phyloP scores from a whole-genome alignment of 495 filamentous ascomycete genomes.

The Penicillium bialowiezense region DNA sequence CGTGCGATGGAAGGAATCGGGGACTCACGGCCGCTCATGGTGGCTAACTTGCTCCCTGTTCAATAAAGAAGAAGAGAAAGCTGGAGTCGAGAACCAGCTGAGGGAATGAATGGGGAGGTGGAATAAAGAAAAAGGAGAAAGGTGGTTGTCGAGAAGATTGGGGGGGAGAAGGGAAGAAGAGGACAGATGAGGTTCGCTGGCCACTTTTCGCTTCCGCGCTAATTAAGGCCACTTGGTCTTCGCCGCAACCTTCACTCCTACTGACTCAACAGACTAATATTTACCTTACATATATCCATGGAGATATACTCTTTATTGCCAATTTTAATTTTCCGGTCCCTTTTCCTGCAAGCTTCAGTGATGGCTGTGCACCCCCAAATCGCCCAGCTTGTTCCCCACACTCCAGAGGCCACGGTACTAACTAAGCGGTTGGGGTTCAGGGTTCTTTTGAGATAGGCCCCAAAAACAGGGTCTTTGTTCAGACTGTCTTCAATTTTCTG shows the following conservation, averaged over 20 bases:
- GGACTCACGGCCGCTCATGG: constrained; percentile 49
- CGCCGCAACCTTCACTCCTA: constrained; percentile 12
- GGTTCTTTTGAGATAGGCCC: neutral
- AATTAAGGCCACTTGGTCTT: constrained; percentile 49
- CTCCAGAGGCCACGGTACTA: constrained; percentile 10
- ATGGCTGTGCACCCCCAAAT: neutral
- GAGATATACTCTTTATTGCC: neutral
- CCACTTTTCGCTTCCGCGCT: constrained; percentile 45
- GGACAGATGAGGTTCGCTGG: constrained; percentile 40
- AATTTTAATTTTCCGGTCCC: neutral
- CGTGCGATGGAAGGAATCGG: constrained; percentile 20
- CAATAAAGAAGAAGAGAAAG: constrained; percentile 26
- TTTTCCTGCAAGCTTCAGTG: neutral
- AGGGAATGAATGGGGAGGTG: constrained; percentile 43
- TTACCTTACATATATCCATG: neutral
- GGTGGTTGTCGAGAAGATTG: constrained; percentile 34
- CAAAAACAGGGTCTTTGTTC: neutral
- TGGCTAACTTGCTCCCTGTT: constrained; percentile 38
- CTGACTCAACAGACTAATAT: constrained; percentile 12
- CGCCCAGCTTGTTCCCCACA: constrained; percentile 10
- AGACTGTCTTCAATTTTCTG: neutral
- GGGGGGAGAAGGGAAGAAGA: constrained; percentile 34
- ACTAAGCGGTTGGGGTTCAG: neutral
- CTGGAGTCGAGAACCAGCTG: constrained; percentile 59
- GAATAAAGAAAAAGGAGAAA: constrained; percentile 35